Conservation (phyloP, 108 stramenopile species). For the Aurantiochytrium sp. region DNA sequence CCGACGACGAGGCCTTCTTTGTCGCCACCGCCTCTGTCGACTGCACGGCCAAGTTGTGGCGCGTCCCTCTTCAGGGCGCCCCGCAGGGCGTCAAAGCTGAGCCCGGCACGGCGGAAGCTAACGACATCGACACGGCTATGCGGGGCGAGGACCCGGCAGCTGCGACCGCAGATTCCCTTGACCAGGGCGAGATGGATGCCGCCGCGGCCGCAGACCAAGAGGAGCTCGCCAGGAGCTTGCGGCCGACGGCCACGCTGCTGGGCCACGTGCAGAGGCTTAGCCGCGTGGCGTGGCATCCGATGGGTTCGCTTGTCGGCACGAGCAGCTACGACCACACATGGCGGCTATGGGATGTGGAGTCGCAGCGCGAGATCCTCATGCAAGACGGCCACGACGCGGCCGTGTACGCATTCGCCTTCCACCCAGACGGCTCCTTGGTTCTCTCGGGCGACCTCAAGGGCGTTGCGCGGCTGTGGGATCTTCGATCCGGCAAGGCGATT, state of each 20-base stretch:
- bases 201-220: too few species aligned
- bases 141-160: too few species aligned
- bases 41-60: constrained; percentile 8
- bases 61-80: neutral
- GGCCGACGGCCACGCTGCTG: constrained; percentile 40
- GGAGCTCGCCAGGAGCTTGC: neutral
- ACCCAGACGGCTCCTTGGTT: constrained; percentile 84
- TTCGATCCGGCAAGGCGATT: constrained; percentile 79
- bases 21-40: constrained; percentile 44
- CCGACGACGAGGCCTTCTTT: constrained; percentile 27
- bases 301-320: constrained; percentile 75
- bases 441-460: constrained; percentile 90
- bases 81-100: too few species aligned
- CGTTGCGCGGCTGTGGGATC: constrained; percentile 88
- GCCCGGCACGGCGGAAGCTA: too few species aligned
- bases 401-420: constrained; percentile 85
- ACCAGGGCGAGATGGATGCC: too few species aligned
- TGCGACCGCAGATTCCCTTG: too few species aligned
- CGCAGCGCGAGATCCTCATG: constrained; percentile 74
- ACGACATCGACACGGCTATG: too few species aligned
- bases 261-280: constrained; percentile 86
- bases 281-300: constrained; percentile 85
- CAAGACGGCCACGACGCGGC: constrained; percentile 87
- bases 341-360: constrained; percentile 96
- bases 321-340: constrained; percentile 94